Evolutionary conservation across 106 monocot species (phyloP).

Genomic region (Allium fistulosum): DNA sequence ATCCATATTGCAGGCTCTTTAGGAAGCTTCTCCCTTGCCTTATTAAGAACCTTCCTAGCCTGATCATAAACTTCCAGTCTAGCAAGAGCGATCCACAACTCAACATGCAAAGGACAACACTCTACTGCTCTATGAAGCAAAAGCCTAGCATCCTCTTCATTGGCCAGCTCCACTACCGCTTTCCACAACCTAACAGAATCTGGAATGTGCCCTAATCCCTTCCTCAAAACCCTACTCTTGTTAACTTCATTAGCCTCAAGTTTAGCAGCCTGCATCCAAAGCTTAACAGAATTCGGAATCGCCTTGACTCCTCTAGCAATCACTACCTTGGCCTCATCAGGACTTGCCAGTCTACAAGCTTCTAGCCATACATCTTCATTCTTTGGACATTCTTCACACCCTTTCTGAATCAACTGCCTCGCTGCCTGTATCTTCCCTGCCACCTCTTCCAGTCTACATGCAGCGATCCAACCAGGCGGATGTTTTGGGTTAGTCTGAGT

Average conservation of each 20-base stretch:
- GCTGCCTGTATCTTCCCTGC: constrained; percentile 92
- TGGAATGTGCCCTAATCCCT: constrained; percentile 85
- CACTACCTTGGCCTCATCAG: constrained; percentile 84
- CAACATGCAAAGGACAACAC: constrained; percentile 93
- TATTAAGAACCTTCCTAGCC: constrained; percentile 87
- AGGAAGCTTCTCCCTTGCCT: constrained; percentile 76
- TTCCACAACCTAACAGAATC: constrained; percentile 97
- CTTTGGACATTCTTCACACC: constrained; percentile 96
- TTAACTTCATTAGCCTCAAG: constrained; percentile 54
- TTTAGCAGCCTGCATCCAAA: constrained; percentile 88
- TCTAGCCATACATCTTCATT: constrained; percentile 98
- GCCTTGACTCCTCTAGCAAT: constrained; percentile 86
- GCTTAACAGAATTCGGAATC: constrained; percentile 83
- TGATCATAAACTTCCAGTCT: constrained; percentile 92
- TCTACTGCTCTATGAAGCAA: constrained; percentile 94
- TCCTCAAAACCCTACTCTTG: constrained; percentile 68
- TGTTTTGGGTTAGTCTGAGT: constrained; percentile 97
- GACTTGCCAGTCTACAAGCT: constrained; percentile 81
- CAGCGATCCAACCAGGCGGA: constrained; percentile 97
- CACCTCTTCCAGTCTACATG: constrained; percentile 91
- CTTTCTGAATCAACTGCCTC: constrained; percentile 88
- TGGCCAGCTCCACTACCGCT: constrained; percentile 84
- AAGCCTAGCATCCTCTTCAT: constrained; percentile 89
- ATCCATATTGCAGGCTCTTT: constrained; percentile 98
- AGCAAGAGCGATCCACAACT: constrained; percentile 93